Evolutionary conservation across 2,329 filamentous ascomycete species (phyloP), one percentile per base, ranked within the genome.

Genomic region (Neonectria faginata): DNA sequence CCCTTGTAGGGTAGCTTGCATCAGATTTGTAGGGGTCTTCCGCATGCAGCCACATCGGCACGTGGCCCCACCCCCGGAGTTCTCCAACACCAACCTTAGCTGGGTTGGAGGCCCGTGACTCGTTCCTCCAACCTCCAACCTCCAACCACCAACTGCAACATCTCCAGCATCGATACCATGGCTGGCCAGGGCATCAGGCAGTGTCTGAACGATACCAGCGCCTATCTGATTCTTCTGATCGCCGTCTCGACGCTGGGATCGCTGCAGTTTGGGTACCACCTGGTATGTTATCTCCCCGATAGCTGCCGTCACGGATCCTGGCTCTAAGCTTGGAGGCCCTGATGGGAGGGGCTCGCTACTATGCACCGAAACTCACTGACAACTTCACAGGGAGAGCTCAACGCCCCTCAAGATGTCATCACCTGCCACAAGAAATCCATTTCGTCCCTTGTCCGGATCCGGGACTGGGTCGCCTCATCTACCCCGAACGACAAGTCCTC

Each of bases 361-460:
- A 25, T 25, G 25, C 25, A 25, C 29, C 20, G 25, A 22, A 22
- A 29, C 29, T 36, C 42, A 27, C 67, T 70, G 29, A 65, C 62
- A 14, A 20, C 11, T 57, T 33, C 14, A 55, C 45, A 78, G 94
- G 92, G 94, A 72, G 96, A 98, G 79, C 88, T 99, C 67, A 99
- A 99, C 78, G 93, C 95, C 9, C 96, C 96, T 9, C 91, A 97
- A 85, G 91, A 94, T 83, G 93, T 97, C 74, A 91, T 99, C 73
- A 97, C 92, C 62, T 98, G 96, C 82, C 89, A 88, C 71, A 89
- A 88, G 67, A 80, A 81, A 67, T 78, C 80, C 53, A 79, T 81
- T 55, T 78, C 79, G 42, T 63, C 74, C 11, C 59, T 75, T 60
- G 56, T 67, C 57, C 72, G 73, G 39, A 60, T 77, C 60, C 70